A percentile compares a stretch with the other conserved stretches of the same genome.
phyloP scores from a whole-genome alignment of 169 alveolate genomes.

The Eimeria maxima region DNA sequence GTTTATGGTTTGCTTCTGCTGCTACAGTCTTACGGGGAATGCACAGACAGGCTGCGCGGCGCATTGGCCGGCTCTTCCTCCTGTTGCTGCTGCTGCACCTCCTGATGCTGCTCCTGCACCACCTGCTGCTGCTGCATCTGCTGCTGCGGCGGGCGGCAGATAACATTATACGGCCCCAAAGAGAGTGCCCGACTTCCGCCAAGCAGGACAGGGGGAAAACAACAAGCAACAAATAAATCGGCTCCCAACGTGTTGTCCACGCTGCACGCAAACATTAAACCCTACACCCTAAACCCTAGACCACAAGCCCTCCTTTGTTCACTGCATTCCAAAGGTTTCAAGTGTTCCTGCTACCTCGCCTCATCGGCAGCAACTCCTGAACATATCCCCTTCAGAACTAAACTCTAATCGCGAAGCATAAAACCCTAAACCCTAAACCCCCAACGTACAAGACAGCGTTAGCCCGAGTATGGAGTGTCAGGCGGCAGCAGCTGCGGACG shows the following conservation, averaged over 20 bases:
- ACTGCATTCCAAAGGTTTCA: not conserved
- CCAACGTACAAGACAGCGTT: not conserved
- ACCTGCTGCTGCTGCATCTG: conserved; percentile 35
- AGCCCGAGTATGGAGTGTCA: not conserved
- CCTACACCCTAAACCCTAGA: not conserved
- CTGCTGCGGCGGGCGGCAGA: not conserved
- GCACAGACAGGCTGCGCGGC: not conserved
- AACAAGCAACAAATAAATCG: conserved; percentile 3
- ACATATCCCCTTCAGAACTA: not conserved
- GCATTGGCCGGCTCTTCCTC: not conserved
- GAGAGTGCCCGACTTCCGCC: conserved; percentile 4
- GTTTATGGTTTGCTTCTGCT: not conserved
- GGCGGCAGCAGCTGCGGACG: conserved; percentile 30
- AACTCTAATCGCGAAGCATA: too few relatives aligned
- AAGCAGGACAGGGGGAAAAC: not conserved
- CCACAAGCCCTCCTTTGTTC: not conserved
- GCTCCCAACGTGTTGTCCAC: conserved; percentile 41
- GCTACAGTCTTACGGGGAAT: not conserved
- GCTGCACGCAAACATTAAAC: conserved; percentile 9
- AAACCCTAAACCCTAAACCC: not conserved
- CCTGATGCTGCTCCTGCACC: conserved; percentile 37
- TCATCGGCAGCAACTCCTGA: not conserved
- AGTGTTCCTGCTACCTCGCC: not conserved
- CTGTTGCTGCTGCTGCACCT: conserved; percentile 12
- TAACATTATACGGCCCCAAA: conserved; percentile 2